phyloP scores from a whole-genome alignment of 148 eudicot species.

The Rhododendron kiyosumense region DNA sequence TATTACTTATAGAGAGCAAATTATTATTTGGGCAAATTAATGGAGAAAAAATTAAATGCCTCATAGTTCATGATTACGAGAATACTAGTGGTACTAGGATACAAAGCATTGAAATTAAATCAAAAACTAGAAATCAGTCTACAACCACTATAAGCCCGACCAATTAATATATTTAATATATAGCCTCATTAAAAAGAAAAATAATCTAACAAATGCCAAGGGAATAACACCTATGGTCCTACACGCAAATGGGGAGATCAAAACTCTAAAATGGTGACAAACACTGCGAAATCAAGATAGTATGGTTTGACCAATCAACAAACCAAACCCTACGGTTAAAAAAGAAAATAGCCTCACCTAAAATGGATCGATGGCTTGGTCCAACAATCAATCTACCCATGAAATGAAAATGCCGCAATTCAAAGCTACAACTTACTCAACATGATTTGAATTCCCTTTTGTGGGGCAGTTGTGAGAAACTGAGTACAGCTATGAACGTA shows the following conservation, averaged over 20 bases:
- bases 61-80: no score
- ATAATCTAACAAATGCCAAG: not conserved
- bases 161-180: not conserved
- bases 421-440: not conserved
- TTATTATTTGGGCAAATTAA: no score
- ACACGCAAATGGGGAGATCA: not conserved
- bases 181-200: no score
- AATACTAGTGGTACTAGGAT: no score
- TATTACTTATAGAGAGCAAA: no score
- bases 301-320: not conserved
- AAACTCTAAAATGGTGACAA: not conserved
- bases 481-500: not conserved
- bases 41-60: no score
- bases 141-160: not conserved
- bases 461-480: not conserved
- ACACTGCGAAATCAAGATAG: not conserved
- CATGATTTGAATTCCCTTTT: not conserved
- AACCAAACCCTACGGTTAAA: not conserved
- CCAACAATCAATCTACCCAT: not conserved
- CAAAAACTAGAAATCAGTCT: no score
- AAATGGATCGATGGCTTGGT: not conserved
- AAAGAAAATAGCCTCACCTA: not conserved
- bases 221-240: no score
- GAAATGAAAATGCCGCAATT: not conserved
- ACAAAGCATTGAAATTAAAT: no score